Conservation (phyloP, 169 alveolate genomes). For the Plasmodium inui region DNA sequence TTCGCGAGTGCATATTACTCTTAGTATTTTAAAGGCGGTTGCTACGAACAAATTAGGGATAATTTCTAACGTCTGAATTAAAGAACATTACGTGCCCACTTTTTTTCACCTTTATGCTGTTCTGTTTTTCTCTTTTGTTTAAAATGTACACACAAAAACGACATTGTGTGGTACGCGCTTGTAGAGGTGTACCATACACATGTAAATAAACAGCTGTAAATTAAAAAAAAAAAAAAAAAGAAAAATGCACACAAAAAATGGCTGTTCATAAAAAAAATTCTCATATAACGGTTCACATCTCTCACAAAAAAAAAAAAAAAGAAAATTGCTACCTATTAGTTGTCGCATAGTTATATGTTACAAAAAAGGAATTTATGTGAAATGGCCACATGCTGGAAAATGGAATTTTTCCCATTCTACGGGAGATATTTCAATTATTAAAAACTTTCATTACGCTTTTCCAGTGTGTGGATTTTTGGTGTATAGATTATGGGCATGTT, state of each 20-base stretch:
- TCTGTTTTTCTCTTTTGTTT: slow-evolving; percentile 48
- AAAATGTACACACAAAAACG: slow-evolving; percentile 67
- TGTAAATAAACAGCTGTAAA: slow-evolving; percentile 52
- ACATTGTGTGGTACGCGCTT: slow-evolving; percentile 34
- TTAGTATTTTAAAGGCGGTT: slow-evolving; percentile 30
- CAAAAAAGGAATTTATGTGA: not conserved
- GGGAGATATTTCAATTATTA: not conserved
- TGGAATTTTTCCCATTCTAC: not conserved
- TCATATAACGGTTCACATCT: slow-evolving; percentile 45
- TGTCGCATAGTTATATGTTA: slow-evolving; percentile 3
- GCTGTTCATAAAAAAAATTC: slow-evolving; percentile 48
- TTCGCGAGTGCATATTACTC: slow-evolving; percentile 28
- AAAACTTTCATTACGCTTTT: not conserved
- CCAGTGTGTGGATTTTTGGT: not conserved
- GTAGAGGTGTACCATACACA: slow-evolving; percentile 11
- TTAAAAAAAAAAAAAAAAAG: slow-evolving; percentile 53
- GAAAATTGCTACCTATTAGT: slow-evolving; percentile 7
- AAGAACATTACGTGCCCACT: slow-evolving; percentile 13
- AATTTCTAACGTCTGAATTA: slow-evolving; percentile 19
- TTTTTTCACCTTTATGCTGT: slow-evolving; percentile 11
- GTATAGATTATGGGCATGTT: not conserved
- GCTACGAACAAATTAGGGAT: slow-evolving; percentile 42
- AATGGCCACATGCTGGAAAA: not conserved
- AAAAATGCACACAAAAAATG: slow-evolving; percentile 40
- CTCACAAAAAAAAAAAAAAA: slow-evolving; percentile 19